Base-by-base conservation (phyloP, 2,329 filamentous ascomycete genomes). In the Fusarium nanum region DNA sequence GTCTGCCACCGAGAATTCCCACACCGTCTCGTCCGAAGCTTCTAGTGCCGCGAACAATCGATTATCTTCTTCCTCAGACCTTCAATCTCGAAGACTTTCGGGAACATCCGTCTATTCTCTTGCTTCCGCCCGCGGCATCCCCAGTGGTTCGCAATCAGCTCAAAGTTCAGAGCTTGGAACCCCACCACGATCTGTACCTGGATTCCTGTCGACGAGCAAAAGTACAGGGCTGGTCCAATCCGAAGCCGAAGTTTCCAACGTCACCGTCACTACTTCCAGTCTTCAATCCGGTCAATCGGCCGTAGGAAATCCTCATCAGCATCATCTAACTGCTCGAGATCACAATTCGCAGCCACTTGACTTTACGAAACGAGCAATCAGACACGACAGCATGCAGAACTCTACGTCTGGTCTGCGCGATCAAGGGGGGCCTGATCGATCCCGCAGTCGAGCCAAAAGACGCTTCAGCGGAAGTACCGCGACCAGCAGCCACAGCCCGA, bases 401-500 rank as follows among this genome's bases (percentile, higher is more conserved):
- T 68, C 75, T 32, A 71, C 77, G 28, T 69, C 81, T 27, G 77
- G 78, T 50, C 62, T 81, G 59, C 83, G 85, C 45, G 70, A 83
- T 16, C 84, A 85, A 62, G 63, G 61, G 30, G 63, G 61, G 37
- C 84, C 84, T 12, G 84, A 85, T 56, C 82, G 86, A 69, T 92
- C 91, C 48, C 87, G 91, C 45, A 93, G 92, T 76, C 85, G 87
- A 75, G 88, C 85, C 22, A 92, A 93, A 78, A 86, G 93, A 67
- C 87, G 93, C 64, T 90, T 96, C 73, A 97, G 93, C 75, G 91
- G 89, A 25, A 96, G 93, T 79, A 94, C 92, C 41, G 90, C 86
- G n/a, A 88, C 91, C 41, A 96, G 92, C 81, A 96, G 91, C 77
- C 89, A 93, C 67, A 96, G 92, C 75, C 91, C 91, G 9, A 92